A percentile compares a stretch with the other conserved stretches of the same genome.
Conservation (phyloP, 371 early-diverging fungal genomes). For the Globomyces sp. region DNA sequence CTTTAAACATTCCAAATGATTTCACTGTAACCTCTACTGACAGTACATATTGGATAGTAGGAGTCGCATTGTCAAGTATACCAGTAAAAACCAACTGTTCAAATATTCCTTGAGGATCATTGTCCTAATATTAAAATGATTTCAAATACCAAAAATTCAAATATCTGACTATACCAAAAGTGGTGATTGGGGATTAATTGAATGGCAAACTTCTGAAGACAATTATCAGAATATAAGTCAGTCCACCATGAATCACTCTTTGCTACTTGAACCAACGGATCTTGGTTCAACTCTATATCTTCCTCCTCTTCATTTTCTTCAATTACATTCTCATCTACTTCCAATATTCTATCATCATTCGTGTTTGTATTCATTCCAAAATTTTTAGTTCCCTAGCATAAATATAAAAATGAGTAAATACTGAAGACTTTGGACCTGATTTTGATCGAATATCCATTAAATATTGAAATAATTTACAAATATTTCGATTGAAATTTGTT, state of each 20-base stretch:
- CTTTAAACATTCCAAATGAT: constrained; percentile 19
- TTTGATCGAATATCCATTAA: background rate
- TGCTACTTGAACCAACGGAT: background rate
- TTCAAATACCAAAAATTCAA: constrained; percentile 18
- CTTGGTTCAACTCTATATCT: background rate
- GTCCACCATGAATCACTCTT: background rate
- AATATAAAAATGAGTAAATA: no score
- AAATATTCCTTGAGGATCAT: background rate
- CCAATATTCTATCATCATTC: background rate
- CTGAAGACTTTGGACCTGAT: no score
- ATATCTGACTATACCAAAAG: constrained; percentile 17
- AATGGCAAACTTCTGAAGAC: constrained; percentile 15
- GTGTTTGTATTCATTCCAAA: background rate
- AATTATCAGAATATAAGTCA: background rate
- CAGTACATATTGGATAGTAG: background rate
- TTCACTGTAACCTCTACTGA: constrained; percentile 20
- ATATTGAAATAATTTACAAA: constrained; percentile 23
- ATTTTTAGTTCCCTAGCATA: no score
- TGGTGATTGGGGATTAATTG: constrained; percentile 24
- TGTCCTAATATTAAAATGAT: background rate
- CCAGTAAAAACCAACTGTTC: background rate
- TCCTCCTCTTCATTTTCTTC: background rate
- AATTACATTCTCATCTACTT: background rate
- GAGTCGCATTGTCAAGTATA: background rate
- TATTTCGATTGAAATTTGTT: constrained; percentile 32